Conservation (phyloP, 2,329 filamentous ascomycete species). For the Amauroascus verrucosus region DNA sequence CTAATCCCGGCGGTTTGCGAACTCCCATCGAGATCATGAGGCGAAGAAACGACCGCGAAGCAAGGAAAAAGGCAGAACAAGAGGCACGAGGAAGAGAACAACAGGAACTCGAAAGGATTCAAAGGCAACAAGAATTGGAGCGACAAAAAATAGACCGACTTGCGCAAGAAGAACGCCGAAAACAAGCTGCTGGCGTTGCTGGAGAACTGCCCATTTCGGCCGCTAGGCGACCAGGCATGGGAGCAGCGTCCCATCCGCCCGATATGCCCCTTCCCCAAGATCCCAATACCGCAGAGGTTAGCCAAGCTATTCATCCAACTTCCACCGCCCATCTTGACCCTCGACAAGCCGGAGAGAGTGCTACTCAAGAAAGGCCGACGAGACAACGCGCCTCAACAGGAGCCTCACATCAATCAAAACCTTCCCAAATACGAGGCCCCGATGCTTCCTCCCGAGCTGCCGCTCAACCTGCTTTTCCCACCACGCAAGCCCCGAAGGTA, state of each 20-base stretch:
- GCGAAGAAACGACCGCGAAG: constrained; percentile 67
- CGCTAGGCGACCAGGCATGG: constrained; percentile 9
- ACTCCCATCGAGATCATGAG: constrained; percentile 89
- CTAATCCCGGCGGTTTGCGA: constrained; percentile 49
- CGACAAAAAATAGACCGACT: constrained; percentile 21
- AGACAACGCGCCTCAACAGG: neutral
- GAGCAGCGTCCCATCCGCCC: constrained; percentile 7
- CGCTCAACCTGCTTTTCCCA: neutral
- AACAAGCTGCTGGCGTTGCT: constrained; percentile 39
- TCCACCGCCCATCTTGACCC: neutral
- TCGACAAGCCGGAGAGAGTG: constrained; percentile 3
- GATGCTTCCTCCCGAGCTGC: constrained; percentile 6
- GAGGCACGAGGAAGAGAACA: constrained; percentile 50
- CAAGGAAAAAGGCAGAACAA: constrained; percentile 56
- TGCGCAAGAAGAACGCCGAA: constrained; percentile 18
- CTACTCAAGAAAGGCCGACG: neutral
- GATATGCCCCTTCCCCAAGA: constrained; percentile 12
- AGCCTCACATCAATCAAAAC: constrained; percentile 1
- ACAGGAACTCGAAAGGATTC: constrained; percentile 41
- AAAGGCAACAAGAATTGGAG: constrained; percentile 42
- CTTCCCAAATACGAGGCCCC: constrained; percentile 2
- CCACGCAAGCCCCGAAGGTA: constrained; percentile 4
- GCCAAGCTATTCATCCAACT: neutral
- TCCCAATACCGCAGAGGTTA: neutral
- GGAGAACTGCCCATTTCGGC: constrained; percentile 20